Base-by-base conservation (phyloP, 2,329 filamentous ascomycete species). In the Plenodomus lindquistii region DNA sequence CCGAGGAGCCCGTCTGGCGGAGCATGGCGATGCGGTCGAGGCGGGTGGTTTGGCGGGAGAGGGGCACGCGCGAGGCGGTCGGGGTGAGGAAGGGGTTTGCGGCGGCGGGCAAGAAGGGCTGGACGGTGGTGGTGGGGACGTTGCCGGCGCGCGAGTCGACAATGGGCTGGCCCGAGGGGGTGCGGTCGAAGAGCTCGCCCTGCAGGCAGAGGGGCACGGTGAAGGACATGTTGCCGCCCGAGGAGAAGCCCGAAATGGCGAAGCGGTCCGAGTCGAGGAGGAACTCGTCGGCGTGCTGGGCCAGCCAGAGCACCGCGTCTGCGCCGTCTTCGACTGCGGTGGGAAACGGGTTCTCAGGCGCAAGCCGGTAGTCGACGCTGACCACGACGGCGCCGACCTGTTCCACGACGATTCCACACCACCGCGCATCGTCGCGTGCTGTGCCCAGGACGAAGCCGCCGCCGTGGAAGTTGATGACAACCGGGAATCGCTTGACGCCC, bases 291-390 rank as follows among this genome's bases (percentile, higher is more conserved):
- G 82, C 81, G 59, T 85, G 73, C 22, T 77, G 69, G 27, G 81
- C 77, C 4, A 86, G 74, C 66, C 82, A 85, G 4, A 85, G 70
- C 17, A 87, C 70, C 1, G 83, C 81, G 48, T 84, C 82, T 6
- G 83, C 83, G 17, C 83, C 82, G 53, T 87, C 84, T 55, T 86
- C 84, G 2, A 86, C 83, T 0, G 83, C 82, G 0, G 79, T 82
- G 2, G 84, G 84, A 56, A 86, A 86, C 0, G 83, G 82, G 50
- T 79, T 71, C 61, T 86, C 83, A 3, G 84, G 84, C 0, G 83
- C 83, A 16, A 79, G 76, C 15, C 84, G 78, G 60, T 86, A 86
- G 48, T 81, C 80, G 46, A 86, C 84, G 50, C 78, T 81, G 46
- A 85, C 79, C 17, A 85, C 78, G 4, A 86, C 78, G 3, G 83